Percentiles rank a stretch among this genome's conserved stretches.
phyloP scores from a whole-genome alignment of 225 moss, liverwort and hornwort species.

The Climacium dendroides region DNA sequence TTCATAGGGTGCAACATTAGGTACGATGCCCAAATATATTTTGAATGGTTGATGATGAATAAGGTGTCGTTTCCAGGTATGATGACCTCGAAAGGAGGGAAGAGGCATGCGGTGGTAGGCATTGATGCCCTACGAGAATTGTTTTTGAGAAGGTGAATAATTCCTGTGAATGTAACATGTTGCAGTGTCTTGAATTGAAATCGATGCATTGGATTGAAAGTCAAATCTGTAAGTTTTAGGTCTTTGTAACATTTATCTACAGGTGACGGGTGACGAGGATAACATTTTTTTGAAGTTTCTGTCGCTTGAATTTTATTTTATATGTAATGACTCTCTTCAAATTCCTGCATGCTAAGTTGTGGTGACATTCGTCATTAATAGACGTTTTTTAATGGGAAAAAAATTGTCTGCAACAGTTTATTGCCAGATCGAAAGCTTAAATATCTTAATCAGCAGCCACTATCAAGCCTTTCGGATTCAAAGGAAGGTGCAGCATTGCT shows the following conservation, averaged over 20 bases:
- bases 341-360: background rate
- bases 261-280: background rate
- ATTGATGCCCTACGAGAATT: conserved; percentile 91
- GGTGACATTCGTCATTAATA: background rate
- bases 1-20: background rate
- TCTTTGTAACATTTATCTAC: background rate
- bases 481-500: conserved; percentile 65
- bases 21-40: background rate
- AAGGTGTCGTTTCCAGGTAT: conserved; percentile 39
- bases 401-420: conserved; percentile 41
- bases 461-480: conserved; percentile 49
- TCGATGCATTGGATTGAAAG: background rate
- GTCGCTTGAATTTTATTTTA: background rate
- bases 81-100: conserved; percentile 95
- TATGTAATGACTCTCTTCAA: background rate
- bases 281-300: background rate
- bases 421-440: conserved; percentile 92
- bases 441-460: conserved; percentile 83
- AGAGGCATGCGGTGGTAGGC: conserved; percentile 93
- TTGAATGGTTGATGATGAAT: background rate
- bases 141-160: conserved; percentile 60
- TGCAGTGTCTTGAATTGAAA: background rate
- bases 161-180: background rate
- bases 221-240: background rate
- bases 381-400: background rate